These are phyloP conservation scores for Peronosclerospora sorghi DNA, from an alignment of 352 stramenopile species.

Conservation along the genomic window DNA sequence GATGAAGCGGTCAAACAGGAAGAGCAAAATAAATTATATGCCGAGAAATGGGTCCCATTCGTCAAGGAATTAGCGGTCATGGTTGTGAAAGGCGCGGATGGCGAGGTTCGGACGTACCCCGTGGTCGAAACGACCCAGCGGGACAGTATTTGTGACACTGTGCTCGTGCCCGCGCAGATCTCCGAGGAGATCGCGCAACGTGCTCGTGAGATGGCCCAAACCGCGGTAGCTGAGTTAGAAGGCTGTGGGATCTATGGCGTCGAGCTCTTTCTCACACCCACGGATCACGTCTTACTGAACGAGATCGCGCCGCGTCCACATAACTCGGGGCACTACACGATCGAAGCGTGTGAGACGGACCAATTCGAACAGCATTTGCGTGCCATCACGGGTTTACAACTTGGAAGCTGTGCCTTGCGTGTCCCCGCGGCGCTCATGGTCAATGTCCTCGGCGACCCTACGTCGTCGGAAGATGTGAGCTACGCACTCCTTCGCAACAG, in stretches of 20 bases:
- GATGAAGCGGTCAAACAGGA: constrained; percentile 13
- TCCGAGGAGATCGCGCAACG: constrained; percentile 21
- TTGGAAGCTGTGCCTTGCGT: constrained; percentile 87
- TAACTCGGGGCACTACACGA: constrained; percentile 99
- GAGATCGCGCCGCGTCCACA: constrained; percentile 95
- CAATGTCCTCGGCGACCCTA: constrained; percentile 76
- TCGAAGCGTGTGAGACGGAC: constrained; percentile 94
- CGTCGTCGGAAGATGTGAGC: constrained; percentile 73
- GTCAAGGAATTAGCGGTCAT: constrained; percentile 94
- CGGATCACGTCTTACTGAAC: constrained; percentile 89
- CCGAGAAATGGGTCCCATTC: constrained; percentile 96
- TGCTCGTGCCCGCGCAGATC: constrained; percentile 86
- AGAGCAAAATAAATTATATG: constrained; percentile 63
- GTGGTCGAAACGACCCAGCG: constrained; percentile 95
- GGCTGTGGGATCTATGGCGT: constrained; percentile 93
- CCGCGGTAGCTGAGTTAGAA: constrained; percentile 67
- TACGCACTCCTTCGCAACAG: constrained; percentile 52
- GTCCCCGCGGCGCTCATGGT: constrained; percentile 88
- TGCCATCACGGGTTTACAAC: constrained; percentile 88
- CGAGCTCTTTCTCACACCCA: constrained; percentile 92
- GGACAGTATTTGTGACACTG: constrained; percentile 95
- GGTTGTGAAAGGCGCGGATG: constrained; percentile 81
- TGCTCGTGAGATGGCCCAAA: constrained; percentile 46
- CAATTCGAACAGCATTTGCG: constrained; percentile 99
- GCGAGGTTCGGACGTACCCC: constrained; percentile 86